Evolutionary conservation across 2,329 filamentous ascomycete genomes (phyloP).

Genomic region (Aureobasidium musti): DNA sequence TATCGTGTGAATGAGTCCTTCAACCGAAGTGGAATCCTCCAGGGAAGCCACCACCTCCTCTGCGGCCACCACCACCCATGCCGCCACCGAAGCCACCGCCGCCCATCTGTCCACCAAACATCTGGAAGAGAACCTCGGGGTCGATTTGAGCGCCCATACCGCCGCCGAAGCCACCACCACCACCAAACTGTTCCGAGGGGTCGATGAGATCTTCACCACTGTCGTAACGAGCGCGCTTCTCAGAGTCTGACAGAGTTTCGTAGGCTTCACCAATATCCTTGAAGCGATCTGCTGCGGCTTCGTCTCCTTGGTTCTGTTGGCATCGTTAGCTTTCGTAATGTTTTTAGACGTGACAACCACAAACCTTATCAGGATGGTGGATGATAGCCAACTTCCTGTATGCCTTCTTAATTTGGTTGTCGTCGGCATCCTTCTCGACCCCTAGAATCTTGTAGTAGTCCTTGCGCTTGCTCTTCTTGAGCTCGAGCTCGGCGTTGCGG

Average conservation of each 20-base stretch:
- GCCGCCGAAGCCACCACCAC: conserved; percentile 57
- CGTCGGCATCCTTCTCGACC: conserved; percentile 79
- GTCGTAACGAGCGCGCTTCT: conserved; percentile 91
- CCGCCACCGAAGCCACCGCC: conserved; percentile 25
- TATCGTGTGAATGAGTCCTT: not conserved
- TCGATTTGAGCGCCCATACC: conserved; percentile 60
- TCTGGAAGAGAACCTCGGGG: conserved; percentile 77
- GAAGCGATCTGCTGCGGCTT: conserved; percentile 83
- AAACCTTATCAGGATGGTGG: conserved; percentile 85
- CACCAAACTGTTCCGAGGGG: conserved; percentile 79
- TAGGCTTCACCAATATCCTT: conserved; percentile 98
- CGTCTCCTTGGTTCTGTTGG: conserved; percentile 74
- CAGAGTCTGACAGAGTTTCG: conserved; percentile 88
- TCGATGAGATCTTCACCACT: conserved; percentile 85
- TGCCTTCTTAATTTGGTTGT: conserved; percentile 89
- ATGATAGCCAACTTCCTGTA: conserved; percentile 93
- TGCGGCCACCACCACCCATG: conserved; percentile 19
- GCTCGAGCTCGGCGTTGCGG: conserved; percentile 84
- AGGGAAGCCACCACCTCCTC: conserved; percentile 25
- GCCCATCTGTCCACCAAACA: conserved; percentile 55
- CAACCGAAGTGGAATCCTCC: conserved; percentile 28
- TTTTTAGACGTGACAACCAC: not conserved
- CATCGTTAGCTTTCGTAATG: not conserved
- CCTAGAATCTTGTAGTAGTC: conserved; percentile 99
- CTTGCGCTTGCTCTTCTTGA: conserved; percentile 97